Evolutionary conservation across 345 rosid genomes (phyloP).

Genomic region (Corchorus olitorius): DNA sequence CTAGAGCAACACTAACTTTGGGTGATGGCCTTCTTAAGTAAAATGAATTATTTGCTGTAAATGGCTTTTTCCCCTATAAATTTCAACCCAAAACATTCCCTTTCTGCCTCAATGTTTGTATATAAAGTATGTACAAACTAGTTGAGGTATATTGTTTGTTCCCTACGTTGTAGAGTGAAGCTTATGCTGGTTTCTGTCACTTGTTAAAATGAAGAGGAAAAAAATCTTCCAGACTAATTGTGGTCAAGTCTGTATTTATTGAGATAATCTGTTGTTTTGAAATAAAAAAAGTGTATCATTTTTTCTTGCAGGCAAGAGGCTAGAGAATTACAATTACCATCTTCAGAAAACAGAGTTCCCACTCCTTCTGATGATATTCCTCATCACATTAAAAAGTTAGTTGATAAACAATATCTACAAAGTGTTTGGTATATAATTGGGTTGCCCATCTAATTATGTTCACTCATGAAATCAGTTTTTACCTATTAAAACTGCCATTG

Average conservation of each 20-base stretch:
- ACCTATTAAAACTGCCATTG: background rate
- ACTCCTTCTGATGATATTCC: constrained; percentile 42
- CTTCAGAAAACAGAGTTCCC: constrained; percentile 28
- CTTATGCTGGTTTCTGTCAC: background rate
- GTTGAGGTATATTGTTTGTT: background rate
- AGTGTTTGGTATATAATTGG: background rate
- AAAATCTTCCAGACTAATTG: background rate
- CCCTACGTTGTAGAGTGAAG: background rate
- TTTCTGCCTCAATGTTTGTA: background rate
- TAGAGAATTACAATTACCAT: constrained; percentile 43
- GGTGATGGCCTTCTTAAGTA: too few species aligned
- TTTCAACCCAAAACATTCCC: too few species aligned
- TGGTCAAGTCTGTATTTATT: background rate
- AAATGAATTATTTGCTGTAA: too few species aligned
- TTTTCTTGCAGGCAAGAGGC: constrained; percentile 72
- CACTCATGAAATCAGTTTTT: background rate
- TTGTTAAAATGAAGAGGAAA: background rate
- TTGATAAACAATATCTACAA: constrained; percentile 5
- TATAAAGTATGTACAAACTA: background rate
- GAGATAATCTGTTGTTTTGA: background rate
- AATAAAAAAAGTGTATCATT: background rate
- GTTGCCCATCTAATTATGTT: background rate
- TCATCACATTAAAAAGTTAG: constrained; percentile 63
- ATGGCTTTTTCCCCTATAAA: too few species aligned
- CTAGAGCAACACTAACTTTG: too few species aligned